Base-by-base conservation (phyloP, 2,329 filamentous ascomycete species). In the Apiospora sp. region DNA sequence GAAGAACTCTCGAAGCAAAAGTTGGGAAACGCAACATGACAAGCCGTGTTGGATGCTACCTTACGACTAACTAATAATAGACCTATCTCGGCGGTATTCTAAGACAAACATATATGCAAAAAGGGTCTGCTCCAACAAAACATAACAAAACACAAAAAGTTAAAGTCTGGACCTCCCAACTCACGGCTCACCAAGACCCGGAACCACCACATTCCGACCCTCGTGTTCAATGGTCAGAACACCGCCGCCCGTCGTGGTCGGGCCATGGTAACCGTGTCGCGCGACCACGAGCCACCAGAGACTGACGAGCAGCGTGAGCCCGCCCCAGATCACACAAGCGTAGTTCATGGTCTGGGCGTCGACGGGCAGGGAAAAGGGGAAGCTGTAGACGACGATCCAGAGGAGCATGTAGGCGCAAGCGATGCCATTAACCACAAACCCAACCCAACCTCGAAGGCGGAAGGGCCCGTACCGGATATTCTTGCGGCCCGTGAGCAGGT, bases 311-410 rank as follows among this genome's bases (percentile, higher is more conserved):
- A 82, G 74, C 0, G 84, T 83, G 46, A 86, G 76, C 0, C 81
- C 84, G 3, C 84, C 85, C 75, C 82, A 84, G 30, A 88, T 86
- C 24, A 87, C 72, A 22, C 80, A 83, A 12, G 82, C 77, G 69
- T 86, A 90, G 77, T 90, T 91, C 89, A 90, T 90, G 54, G 81
- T 86, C 14, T 79, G 76, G 0, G 83, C 83, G 1, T 79, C 79
- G 0, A 84, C 84, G 0, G 88, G 88, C 30, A 87, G 72, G 0
- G 83, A 77, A 69, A 84, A 84, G 0, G 88, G 88, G 77, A 90
- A 92, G 77, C 88, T 91, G 78, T 90, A 93, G 49, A 93, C 89
- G 12, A 92, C 87, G 4, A 89, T 86, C 79, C 90, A 92, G 0
- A 87, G 86, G 3, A 87, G 73, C 75, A 92, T 91, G 77, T 92